Conservation (phyloP, 176 grass and related monocot genomes). For the Panicum miliaceum region DNA sequence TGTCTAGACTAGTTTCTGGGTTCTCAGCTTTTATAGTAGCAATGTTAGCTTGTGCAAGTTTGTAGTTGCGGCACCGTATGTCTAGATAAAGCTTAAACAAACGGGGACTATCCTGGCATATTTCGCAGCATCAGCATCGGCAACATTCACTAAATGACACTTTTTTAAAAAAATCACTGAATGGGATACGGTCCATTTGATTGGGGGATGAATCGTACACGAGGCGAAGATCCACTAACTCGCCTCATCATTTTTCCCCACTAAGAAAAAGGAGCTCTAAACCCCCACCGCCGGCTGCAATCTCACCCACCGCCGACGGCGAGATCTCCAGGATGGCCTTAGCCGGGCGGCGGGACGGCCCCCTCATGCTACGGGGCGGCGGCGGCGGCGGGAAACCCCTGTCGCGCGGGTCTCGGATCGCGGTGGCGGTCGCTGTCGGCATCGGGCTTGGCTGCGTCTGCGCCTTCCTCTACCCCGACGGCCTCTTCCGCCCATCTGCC, state of each 20-base stretch:
- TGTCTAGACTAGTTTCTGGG: too few relatives aligned
- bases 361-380: conserved; percentile 18
- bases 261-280: not conserved
- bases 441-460: conserved; percentile 13
- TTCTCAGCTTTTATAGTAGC: too few relatives aligned
- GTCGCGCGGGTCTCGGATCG: conserved; percentile 13
- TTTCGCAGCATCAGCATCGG: too few relatives aligned
- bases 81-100: too few relatives aligned
- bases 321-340: conserved; percentile 35
- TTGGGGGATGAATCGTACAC: not conserved
- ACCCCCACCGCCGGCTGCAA: not conserved
- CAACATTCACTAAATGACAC: too few relatives aligned
- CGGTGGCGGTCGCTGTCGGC: conserved; percentile 9
- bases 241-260: not conserved
- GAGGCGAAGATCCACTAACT: conserved; percentile 6
- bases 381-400: not conserved
- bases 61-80: too few relatives aligned
- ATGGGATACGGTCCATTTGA: not conserved
- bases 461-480: conserved; percentile 21
- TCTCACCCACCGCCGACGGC: conserved; percentile 9
- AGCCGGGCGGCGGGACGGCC: conserved; percentile 27
- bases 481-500: not conserved
- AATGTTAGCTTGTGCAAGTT: too few relatives aligned
- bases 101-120: too few relatives aligned
- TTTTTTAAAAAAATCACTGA: too few relatives aligned